Conservation (phyloP, 75 land plant genomes). For the Cryptomeria japonica region DNA sequence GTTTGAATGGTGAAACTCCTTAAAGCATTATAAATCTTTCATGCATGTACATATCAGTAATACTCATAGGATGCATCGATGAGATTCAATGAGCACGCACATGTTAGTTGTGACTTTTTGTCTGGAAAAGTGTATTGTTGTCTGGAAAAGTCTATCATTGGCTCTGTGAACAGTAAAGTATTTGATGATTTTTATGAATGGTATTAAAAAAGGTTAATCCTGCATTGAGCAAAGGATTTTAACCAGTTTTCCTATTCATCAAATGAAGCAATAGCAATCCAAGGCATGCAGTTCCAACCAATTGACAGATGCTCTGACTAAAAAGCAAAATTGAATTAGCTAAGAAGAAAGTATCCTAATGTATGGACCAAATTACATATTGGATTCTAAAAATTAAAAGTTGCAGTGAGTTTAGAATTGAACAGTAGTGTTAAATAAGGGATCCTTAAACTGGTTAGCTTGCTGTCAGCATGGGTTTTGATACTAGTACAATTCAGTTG, state of each 20-base stretch:
- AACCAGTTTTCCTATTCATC: not conserved
- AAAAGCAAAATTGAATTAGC: not conserved
- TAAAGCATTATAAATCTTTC: not conserved
- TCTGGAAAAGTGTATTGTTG: not conserved
- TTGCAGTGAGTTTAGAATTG: not conserved
- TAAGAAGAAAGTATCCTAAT: too few species aligned
- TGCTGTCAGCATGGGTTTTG: not conserved
- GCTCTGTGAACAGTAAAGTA: not conserved
- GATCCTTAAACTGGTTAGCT: not conserved
- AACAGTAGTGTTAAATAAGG: not conserved
- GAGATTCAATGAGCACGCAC: not conserved
- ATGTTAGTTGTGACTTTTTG: not conserved
- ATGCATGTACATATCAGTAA: not conserved
- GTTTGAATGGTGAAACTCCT: not conserved
- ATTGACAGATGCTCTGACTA: too few species aligned
- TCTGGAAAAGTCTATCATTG: not conserved
- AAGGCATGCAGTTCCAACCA: not conserved
- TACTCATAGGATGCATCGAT: not conserved
- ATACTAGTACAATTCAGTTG: not conserved
- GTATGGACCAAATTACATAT: too few species aligned
- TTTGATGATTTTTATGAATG: not conserved
- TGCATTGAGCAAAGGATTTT: not conserved
- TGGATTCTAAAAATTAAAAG: not conserved
- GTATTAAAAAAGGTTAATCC: not conserved
- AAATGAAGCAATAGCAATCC: not conserved